phyloP scores from a whole-genome alignment of 202 grass and related monocot species.

The Zoysia matrella region DNA sequence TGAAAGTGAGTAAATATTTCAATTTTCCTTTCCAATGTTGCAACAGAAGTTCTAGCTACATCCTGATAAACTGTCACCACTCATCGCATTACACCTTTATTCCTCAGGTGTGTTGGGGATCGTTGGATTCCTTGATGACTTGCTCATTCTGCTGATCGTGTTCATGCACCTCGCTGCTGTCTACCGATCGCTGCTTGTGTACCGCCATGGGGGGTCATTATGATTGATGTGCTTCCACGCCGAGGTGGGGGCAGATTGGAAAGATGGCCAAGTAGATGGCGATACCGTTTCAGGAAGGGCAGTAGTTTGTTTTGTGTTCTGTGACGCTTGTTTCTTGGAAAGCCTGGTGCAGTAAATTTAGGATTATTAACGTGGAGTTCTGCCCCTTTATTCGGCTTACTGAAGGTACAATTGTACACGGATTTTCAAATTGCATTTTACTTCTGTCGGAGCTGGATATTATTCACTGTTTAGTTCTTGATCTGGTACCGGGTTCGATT shows the following conservation, averaged over 20 bases:
- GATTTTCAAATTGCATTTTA: background rate
- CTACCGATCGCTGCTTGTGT: constrained; percentile 83
- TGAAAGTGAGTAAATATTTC: constrained; percentile 54
- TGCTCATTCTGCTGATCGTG: constrained; percentile 77
- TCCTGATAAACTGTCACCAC: background rate
- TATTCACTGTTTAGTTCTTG: background rate
- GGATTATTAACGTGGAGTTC: background rate
- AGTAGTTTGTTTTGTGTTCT: background rate
- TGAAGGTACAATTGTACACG: background rate
- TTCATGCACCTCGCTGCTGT: constrained; percentile 84
- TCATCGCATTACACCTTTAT: background rate
- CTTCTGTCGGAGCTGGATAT: background rate
- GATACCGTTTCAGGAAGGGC: background rate
- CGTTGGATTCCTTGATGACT: constrained; percentile 78
- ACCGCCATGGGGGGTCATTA: constrained; percentile 70
- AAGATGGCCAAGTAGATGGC: background rate
- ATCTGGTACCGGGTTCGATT: background rate
- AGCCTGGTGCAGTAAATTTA: background rate
- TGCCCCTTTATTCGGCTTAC: background rate
- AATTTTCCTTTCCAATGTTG: background rate
- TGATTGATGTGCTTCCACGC: background rate
- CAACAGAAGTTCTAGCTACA: background rate
- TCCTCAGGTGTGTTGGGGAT: constrained; percentile 73
- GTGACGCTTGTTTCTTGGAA: background rate
- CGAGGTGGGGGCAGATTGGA: background rate